Base-by-base conservation (phyloP, 202 grass and related monocot genomes). In the Eragrostis tef region DNA sequence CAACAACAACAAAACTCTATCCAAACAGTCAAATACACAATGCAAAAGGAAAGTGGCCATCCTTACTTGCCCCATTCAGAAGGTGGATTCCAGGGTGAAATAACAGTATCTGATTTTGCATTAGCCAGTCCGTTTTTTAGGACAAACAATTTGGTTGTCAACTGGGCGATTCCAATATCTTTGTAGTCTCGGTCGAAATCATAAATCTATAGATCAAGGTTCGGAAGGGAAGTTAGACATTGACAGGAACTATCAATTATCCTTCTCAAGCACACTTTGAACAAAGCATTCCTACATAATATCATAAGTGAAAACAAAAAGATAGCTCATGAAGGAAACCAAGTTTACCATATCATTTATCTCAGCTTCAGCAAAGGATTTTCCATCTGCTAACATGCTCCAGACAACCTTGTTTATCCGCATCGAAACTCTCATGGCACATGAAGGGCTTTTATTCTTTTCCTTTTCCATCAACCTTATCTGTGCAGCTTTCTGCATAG, bases 391-490 rank as follows among this genome's bases (percentile, higher is more conserved):
- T 81, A 98, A 87, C 94, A 98, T 98, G 85, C 90, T 93, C 90
- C 88, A 98, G 22, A 87, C 86, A 7, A 94, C 77, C 67, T 94
- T 94, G 63, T 93, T 87, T 83, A 98, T 98, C 86, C 75, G 89
- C 84, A 93, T 80, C 6, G 92, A 98, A 89, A 98, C 83, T 93
- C 94, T 82, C 94, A 94, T 98, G 78, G 94, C 94, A 93, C 83
- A 98, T 73, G 94, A 98, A 79, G 94, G 94, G 85, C 94, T 98
- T 84, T 98, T 98, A 85, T 92, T 94, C 78, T 97, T 97, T 86
- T 94, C 94, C 86, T 94, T 98, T 73, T 98, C 94, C 87, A 84
- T 91, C 68, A 98, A 82, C 67, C 88, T 90, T 58, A 84, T 52
- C 13, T 98, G 94, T 84, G 92, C 94, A 64, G 90, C 92, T 84